Evolutionary conservation across 2,329 filamentous ascomycete genomes (phyloP).

Genomic region (Ophiocordyceps unilateralis): DNA sequence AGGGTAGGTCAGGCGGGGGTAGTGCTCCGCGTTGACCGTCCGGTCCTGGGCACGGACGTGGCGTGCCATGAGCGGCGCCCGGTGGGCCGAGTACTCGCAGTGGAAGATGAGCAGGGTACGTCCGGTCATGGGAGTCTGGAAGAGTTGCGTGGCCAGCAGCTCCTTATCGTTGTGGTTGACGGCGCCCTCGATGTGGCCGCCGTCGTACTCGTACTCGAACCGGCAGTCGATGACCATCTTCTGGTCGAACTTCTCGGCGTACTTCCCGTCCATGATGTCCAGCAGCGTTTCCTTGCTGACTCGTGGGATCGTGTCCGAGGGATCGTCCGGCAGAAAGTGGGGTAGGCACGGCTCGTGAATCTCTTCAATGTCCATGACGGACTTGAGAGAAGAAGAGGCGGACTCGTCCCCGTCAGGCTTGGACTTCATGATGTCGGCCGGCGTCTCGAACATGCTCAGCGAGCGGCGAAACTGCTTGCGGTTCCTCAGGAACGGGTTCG

Average conservation of each 20-base stretch:
- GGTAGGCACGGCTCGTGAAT: conserved; percentile 58
- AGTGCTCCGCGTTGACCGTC: conserved; percentile 65
- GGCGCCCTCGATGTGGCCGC: conserved; percentile 84
- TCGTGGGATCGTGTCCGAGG: conserved; percentile 72
- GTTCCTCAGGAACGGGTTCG: conserved; percentile 55
- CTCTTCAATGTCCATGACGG: conserved; percentile 74
- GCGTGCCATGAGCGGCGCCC: conserved; percentile 90
- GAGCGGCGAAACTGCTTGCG: conserved; percentile 83
- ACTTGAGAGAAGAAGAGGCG: conserved; percentile 35
- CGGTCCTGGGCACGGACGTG: conserved; percentile 83
- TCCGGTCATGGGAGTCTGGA: conserved; percentile 46
- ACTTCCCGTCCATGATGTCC: conserved; percentile 76
- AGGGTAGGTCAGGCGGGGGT: conserved; percentile 81
- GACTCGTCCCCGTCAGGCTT: conserved; percentile 42
- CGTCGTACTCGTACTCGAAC: conserved; percentile 97
- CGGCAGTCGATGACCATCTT: conserved; percentile 88
- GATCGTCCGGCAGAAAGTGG: conserved; percentile 65
- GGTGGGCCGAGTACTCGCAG: conserved; percentile 96
- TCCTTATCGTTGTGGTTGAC: conserved; percentile 98
- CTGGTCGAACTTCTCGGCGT: conserved; percentile 56
- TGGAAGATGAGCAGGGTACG: conserved; percentile 81
- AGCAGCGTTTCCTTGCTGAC: conserved; percentile 71
- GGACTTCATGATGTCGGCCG: conserved; percentile 70
- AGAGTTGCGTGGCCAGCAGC: conserved; percentile 60
- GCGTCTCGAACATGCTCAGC: conserved; percentile 93